phyloP scores from a whole-genome alignment of 495 filamentous ascomycete species.

The Neurospora sublineolata region DNA sequence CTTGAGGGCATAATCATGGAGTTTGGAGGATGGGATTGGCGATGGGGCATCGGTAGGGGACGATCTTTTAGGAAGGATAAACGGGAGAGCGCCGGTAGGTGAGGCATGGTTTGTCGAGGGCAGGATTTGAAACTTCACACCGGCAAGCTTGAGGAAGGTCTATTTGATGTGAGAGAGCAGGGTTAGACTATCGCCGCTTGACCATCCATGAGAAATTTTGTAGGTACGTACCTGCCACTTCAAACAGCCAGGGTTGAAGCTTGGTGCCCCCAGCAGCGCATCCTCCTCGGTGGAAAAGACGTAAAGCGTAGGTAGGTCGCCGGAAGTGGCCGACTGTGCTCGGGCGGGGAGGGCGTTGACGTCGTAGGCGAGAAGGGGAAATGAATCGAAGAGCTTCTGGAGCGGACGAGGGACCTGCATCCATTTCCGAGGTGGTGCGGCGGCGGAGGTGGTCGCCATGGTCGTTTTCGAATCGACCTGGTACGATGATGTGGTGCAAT shows the following conservation, averaged over 20 bases:
- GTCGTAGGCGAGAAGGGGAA: conserved; percentile 71
- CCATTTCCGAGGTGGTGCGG: conserved; percentile 3
- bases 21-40: conserved; percentile 52
- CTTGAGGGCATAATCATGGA: conserved; percentile 56
- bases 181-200: not conserved
- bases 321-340: conserved; percentile 33
- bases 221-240: conserved; percentile 77
- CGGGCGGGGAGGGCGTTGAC: conserved; percentile 64
- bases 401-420: conserved; percentile 57
- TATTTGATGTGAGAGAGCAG: conserved; percentile 22
- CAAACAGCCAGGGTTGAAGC: conserved; percentile 86
- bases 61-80: conserved; percentile 53
- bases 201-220: not conserved
- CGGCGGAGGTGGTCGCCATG: conserved; percentile 2
- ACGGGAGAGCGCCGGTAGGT: conserved; percentile 76
- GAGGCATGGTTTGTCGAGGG: conserved; percentile 89
- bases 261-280: conserved; percentile 52
- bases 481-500: not conserved
- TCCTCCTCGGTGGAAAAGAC: conserved; percentile 62
- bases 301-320: conserved; percentile 54
- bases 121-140: conserved; percentile 54
- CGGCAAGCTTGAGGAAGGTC: conserved; percentile 74
- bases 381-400: conserved; percentile 70
- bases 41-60: conserved; percentile 8
- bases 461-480: not conserved